These are phyloP conservation scores for Passiflora organensis DNA, from an alignment of 345 rosid species.

Conservation along the genomic window DNA sequence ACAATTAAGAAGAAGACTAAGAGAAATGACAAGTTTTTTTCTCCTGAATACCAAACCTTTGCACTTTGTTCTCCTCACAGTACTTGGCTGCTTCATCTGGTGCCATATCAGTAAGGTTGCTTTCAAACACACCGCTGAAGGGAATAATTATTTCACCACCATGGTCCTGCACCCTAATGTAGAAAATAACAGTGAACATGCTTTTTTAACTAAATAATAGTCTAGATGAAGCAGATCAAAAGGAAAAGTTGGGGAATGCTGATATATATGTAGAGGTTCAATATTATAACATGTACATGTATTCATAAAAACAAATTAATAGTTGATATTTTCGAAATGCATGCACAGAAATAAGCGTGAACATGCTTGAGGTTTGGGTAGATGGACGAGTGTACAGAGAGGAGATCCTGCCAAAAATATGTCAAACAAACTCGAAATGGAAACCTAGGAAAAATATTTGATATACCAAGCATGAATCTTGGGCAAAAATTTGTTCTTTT, in stretches of 20 bases:
- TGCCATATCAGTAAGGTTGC: slow-evolving; percentile 69
- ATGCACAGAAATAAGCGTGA: too few relatives aligned
- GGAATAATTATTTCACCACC: slow-evolving; percentile 93
- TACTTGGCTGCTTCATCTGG: slow-evolving; percentile 75
- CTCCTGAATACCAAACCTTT: slow-evolving; percentile 58
- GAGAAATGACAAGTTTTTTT: background rate
- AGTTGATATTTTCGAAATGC: too few relatives aligned
- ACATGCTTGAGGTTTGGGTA: background rate
- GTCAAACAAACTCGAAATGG: background rate
- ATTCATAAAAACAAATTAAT: too few relatives aligned
- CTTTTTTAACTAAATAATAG: background rate
- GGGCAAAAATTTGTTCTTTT: slow-evolving; percentile 92
- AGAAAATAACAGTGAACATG: slow-evolving; percentile 12
- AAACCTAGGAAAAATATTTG: background rate
- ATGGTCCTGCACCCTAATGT: slow-evolving; percentile 89
- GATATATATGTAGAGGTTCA: too few relatives aligned
- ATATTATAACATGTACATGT: too few relatives aligned
- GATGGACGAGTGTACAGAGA: background rate
- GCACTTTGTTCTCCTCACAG: slow-evolving; percentile 92
- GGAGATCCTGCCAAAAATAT: background rate
- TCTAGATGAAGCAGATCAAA: too few relatives aligned
- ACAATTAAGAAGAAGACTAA: too few relatives aligned
- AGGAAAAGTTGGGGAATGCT: too few relatives aligned
- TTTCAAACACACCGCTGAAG: slow-evolving; percentile 77
- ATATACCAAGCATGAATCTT: slow-evolving; percentile 96